phyloP scores from a whole-genome alignment of 805 yeast species.

The Pachysolen tannophilus region DNA sequence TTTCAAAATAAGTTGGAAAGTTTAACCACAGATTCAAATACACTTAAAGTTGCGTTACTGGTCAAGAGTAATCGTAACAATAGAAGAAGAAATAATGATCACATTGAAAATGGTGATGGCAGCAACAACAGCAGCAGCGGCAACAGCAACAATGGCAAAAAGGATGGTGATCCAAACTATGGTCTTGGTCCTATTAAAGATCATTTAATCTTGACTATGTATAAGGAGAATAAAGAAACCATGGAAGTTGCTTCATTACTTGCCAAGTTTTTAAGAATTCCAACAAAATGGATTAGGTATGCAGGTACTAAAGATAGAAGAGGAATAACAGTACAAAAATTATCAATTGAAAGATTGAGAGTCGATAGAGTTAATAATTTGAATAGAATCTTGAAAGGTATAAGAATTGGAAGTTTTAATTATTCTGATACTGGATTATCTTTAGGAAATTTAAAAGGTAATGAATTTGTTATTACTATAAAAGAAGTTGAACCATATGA shows the following conservation, averaged over 20 bases:
- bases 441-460: conserved; percentile 83
- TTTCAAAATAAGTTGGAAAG: conserved; percentile 75
- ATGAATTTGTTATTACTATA: conserved; percentile 79
- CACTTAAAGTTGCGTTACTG: conserved; percentile 54
- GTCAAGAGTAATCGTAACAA: conserved; percentile 19
- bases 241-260: conserved; percentile 86
- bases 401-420: conserved; percentile 69
- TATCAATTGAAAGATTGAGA: conserved; percentile 59
- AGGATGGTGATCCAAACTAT: conserved; percentile 50
- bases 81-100: conserved; percentile 2
- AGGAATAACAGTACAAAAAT: conserved; percentile 86
- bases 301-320: conserved; percentile 98
- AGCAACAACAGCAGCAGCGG: conserved; percentile 23
- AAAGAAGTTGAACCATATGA: conserved; percentile 52
- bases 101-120: too few relatives aligned
- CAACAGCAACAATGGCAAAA: conserved; percentile 30
- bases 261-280: conserved; percentile 64
- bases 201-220: conserved; percentile 68
- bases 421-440: conserved; percentile 56
- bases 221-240: conserved; percentile 94
- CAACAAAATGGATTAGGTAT: conserved; percentile 62
- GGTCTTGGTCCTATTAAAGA: conserved; percentile 68
- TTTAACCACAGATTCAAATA: conserved; percentile 60
- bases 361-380: conserved; percentile 70
- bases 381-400: conserved; percentile 70